phyloP scores from a whole-genome alignment of 768 basidiomycete species.

The Xerocomellus chrysenteron region DNA sequence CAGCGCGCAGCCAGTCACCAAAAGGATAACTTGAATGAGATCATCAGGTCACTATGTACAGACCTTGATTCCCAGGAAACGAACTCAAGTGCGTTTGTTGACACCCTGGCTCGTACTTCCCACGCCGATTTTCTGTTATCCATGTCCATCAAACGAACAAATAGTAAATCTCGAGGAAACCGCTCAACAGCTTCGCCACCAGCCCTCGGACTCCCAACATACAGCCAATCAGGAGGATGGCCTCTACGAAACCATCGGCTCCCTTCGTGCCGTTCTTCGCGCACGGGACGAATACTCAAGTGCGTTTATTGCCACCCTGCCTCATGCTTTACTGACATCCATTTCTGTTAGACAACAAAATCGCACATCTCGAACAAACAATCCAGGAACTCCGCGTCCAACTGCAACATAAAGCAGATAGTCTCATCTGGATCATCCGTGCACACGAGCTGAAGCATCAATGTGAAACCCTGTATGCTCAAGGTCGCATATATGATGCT shows the following conservation, averaged over 20 bases:
- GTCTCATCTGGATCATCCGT: neutral
- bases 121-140: neutral
- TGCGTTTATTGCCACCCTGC: no score
- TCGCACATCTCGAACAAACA: no score
- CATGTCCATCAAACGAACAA: neutral
- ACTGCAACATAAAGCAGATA: neutral
- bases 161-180: neutral
- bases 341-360: no score
- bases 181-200: neutral
- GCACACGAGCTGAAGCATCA: constrained; percentile 4
- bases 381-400: no score
- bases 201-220: no score
- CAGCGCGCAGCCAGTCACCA: neutral
- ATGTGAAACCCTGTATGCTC: constrained; percentile 1
- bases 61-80: neutral
- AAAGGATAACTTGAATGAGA: neutral
- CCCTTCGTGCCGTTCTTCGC: no score
- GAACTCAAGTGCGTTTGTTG: neutral
- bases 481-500: neutral
- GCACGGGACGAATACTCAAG: no score
- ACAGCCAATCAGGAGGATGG: no score
- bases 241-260: no score
- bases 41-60: neutral
- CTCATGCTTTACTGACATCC: no score
- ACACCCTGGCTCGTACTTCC: neutral